Percentiles rank a stretch among this genome's conserved stretches.
Conservation (phyloP, 192 early-diverging fungal species). For the Rhizophagus sp. region DNA sequence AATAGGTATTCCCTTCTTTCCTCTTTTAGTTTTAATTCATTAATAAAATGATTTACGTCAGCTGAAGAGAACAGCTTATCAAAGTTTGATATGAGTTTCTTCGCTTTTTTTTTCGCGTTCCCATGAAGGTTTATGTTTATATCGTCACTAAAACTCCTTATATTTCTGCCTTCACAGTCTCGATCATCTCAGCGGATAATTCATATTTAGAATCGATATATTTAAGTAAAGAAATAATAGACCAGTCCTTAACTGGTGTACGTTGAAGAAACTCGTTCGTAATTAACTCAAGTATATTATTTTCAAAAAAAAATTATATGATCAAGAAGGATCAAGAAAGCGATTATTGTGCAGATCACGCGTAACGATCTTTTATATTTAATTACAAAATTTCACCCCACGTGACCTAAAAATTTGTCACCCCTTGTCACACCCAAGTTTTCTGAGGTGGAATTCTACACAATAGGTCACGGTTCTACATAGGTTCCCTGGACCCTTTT, state of each 20-base stretch:
- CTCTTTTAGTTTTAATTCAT: conserved; percentile 26
- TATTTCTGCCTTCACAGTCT: conserved; percentile 20
- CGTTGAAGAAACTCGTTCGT: conserved; percentile 21
- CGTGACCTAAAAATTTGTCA: no score
- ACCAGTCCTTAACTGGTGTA: conserved; percentile 22
- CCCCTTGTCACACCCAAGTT: no score
- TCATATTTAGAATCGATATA: conserved; percentile 28
- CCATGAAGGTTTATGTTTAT: conserved; percentile 1
- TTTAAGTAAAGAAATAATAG: conserved; percentile 22
- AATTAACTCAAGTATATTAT: no score
- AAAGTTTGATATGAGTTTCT: conserved; percentile 29
- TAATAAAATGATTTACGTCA: conserved; percentile 30
- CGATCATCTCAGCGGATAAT: conserved; percentile 18
- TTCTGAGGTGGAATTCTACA: no score
- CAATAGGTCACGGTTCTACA: no score
- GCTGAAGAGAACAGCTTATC: conserved; percentile 26
- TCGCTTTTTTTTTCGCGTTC: conserved; percentile 31
- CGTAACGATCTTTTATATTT: no score
- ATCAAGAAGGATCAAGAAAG: no score
- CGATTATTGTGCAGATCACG: no score
- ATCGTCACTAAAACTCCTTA: conserved; percentile 17
- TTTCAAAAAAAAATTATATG: no score
- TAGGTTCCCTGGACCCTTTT: no score
- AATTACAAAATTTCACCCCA: no score
- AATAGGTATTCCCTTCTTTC: conserved; percentile 28